phyloP scores from a whole-genome alignment of 2,329 filamentous ascomycete species.

The Nothomitra cinnamomea region DNA sequence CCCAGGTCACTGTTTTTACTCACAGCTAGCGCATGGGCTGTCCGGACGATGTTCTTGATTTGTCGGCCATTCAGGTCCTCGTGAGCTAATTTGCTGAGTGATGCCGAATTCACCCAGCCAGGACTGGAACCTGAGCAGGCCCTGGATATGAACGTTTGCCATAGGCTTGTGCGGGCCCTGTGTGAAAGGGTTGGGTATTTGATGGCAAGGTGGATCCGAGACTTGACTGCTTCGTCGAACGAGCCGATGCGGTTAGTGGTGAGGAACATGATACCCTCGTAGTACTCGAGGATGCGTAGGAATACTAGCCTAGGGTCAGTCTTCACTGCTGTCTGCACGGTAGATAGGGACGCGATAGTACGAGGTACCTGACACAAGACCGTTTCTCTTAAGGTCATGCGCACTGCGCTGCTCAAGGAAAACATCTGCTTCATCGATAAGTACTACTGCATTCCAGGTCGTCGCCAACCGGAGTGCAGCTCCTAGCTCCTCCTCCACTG shows the following conservation, averaged over 20 bases:
- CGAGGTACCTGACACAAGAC: too few species aligned
- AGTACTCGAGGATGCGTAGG: constrained; percentile 24
- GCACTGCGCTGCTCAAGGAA: neutral
- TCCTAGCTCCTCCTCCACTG: constrained; percentile 25
- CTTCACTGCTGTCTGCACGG: constrained; percentile 7
- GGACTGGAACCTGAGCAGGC: too few species aligned
- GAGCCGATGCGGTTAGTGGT: constrained; percentile 21
- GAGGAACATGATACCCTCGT: constrained; percentile 24
- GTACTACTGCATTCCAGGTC: constrained; percentile 18
- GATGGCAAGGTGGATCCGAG: constrained; percentile 19
- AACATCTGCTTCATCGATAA: constrained; percentile 13
- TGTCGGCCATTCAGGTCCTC: constrained; percentile 2
- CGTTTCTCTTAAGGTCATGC: neutral
- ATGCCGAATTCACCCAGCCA: neutral
- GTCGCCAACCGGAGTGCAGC: constrained; percentile 14
- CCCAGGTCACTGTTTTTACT: neutral
- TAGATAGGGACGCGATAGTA: too few species aligned
- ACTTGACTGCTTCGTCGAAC: constrained; percentile 22
- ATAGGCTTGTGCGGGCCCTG: neutral
- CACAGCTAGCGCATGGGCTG: neutral
- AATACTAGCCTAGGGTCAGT: constrained; percentile 19
- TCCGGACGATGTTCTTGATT: constrained; percentile 2
- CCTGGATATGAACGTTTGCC: too few species aligned
- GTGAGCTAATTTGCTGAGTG: neutral
- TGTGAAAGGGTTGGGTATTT: constrained; percentile 12